Evolutionary conservation across 208 protist genomes (phyloP).

Genomic region (Wallacemonas collosoma): DNA sequence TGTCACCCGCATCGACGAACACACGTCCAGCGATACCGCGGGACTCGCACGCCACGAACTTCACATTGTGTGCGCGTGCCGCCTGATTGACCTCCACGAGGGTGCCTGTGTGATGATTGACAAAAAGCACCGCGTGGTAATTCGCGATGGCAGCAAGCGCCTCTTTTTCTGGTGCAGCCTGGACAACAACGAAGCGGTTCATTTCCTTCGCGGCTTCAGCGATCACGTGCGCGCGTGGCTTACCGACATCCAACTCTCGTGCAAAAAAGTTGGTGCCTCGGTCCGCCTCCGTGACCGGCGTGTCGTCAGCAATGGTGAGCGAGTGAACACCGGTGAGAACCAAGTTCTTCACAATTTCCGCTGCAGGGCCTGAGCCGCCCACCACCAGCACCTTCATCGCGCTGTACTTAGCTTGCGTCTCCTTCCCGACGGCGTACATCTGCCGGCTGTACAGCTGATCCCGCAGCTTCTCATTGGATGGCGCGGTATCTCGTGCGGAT

Average conservation of each 20-base stretch:
- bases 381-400: constrained; percentile 85
- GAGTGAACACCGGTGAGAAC: constrained; percentile 81
- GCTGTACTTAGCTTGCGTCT: constrained; percentile 88
- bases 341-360: constrained; percentile 93
- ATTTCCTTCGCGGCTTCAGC: constrained; percentile 78
- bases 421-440: constrained; percentile 90
- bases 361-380: constrained; percentile 74
- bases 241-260: constrained; percentile 55
- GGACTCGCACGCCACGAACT: constrained; percentile 86
- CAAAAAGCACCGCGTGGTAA: constrained; percentile 83
- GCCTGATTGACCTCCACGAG: constrained; percentile 58
- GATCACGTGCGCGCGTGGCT: constrained; percentile 50
- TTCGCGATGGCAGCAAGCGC: constrained; percentile 20
- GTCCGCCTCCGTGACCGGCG: constrained; percentile 43
- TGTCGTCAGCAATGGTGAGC: constrained; percentile 67
- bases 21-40: constrained; percentile 76
- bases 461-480: constrained; percentile 61
- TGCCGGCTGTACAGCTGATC: constrained; percentile 93
- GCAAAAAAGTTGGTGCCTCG: constrained; percentile 89
- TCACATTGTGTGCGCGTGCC: constrained; percentile 58
- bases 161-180: constrained; percentile 27
- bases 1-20: constrained; percentile 82
- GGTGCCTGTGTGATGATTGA: constrained; percentile 58
- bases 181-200: constrained; percentile 87
- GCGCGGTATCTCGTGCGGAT: not conserved